phyloP scores from a whole-genome alignment of 257 asterid genomes.

The Echites panduratus region DNA sequence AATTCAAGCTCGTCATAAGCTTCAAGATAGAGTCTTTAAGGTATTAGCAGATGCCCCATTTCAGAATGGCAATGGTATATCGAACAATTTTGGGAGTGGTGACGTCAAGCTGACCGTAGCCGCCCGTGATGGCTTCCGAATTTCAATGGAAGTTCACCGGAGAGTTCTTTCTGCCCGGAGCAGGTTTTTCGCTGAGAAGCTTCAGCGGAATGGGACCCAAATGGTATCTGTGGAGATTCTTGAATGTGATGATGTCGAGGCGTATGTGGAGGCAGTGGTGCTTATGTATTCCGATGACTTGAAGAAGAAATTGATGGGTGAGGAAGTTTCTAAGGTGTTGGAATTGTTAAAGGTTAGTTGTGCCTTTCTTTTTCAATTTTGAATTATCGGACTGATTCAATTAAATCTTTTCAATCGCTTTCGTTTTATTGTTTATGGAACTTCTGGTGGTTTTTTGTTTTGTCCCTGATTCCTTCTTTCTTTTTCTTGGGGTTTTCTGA shows the following conservation, averaged over 20 bases:
- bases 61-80: constrained; percentile 14
- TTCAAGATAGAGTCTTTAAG: constrained; percentile 48
- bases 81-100: constrained; percentile 22
- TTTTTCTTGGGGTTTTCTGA: background rate
- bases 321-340: constrained; percentile 64
- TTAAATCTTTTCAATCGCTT: background rate
- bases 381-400: background rate
- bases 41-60: constrained; percentile 54
- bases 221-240: constrained; percentile 66
- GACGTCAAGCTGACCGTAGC: constrained; percentile 80
- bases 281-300: constrained; percentile 73
- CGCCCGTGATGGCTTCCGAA: constrained; percentile 39
- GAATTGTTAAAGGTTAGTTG: constrained; percentile 61
- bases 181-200: constrained; percentile 73
- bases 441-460: background rate
- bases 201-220: constrained; percentile 59
- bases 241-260: constrained; percentile 85
- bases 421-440: background rate
- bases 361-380: background rate
- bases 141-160: constrained; percentile 72
- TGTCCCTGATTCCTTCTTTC: background rate
- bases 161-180: constrained; percentile 56
- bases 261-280: constrained; percentile 66
- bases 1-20: constrained; percentile 31
- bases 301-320: constrained; percentile 52